Percentiles rank a stretch among this genome's conserved stretches.
phyloP scores from a whole-genome alignment of 2,329 filamentous ascomycete genomes.

The Colletotrichum salicis region DNA sequence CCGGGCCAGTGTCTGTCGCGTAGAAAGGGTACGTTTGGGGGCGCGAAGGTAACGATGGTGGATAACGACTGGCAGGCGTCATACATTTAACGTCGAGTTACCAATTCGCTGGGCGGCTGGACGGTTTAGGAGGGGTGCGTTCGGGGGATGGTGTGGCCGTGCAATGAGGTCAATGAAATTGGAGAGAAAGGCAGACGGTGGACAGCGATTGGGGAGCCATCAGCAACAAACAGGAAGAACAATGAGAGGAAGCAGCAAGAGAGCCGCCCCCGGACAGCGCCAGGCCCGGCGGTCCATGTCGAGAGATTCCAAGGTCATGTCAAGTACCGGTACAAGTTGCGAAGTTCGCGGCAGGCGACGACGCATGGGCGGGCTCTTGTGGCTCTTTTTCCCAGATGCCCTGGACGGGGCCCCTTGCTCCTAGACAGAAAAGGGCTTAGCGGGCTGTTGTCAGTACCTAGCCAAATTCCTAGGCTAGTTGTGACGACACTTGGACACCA shows the following conservation, averaged over 20 bases:
- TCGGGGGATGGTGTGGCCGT: constrained; percentile 32
- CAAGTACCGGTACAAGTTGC: constrained; percentile 31
- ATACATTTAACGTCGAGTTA: constrained; percentile 37
- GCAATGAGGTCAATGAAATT: constrained; percentile 37
- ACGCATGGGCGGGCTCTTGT: constrained; percentile 22
- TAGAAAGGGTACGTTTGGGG: constrained; percentile 22
- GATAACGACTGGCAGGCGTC: constrained; percentile 32
- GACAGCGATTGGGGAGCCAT: background rate
- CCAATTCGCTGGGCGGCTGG: constrained; percentile 32
- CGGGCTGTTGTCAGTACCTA: constrained; percentile 31
- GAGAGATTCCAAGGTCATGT: constrained; percentile 27
- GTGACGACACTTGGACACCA: constrained; percentile 27
- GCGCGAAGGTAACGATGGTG: constrained; percentile 17
- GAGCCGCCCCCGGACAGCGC: constrained; percentile 28
- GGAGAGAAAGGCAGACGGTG: background rate
- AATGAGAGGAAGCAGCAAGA: constrained; percentile 23
- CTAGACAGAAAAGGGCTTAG: constrained; percentile 29
- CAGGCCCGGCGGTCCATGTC: constrained; percentile 31
- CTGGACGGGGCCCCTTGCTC: constrained; percentile 29
- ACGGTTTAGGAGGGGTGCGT: constrained; percentile 29
- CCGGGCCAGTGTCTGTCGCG: background rate
- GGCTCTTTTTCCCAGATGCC: constrained; percentile 9
- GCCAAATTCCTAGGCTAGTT: constrained; percentile 21
- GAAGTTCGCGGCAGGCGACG: constrained; percentile 17
- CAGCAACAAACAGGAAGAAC: constrained; percentile 7